Percentiles rank a stretch among this genome's conserved stretches.
Conservation (phyloP, 2,329 filamentous ascomycete species). For the Epichloe bromicola region DNA sequence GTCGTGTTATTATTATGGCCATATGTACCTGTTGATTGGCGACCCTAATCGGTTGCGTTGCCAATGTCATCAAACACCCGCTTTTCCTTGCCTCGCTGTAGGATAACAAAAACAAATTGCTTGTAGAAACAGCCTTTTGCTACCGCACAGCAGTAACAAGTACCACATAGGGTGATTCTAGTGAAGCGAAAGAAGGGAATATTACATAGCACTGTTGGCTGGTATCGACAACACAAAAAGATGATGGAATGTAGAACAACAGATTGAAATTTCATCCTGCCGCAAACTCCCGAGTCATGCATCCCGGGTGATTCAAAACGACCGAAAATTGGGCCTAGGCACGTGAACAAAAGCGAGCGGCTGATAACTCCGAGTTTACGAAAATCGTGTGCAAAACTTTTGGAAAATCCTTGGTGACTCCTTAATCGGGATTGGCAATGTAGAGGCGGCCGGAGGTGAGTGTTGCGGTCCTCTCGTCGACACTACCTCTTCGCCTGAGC, state of each 20-base stretch:
- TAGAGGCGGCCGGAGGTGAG: conserved; percentile 62
- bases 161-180: not conserved
- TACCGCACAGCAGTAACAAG: not conserved
- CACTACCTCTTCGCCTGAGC: conserved; percentile 62
- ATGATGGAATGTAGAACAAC: conserved; percentile 6
- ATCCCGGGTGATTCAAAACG: conserved; percentile 1
- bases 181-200: not conserved
- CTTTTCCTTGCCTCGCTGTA: conserved; percentile 1
- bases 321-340: not conserved
- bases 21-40: not conserved
- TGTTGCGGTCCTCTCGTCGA: conserved; percentile 70
- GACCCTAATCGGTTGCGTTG: not conserved
- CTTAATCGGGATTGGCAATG: conserved; percentile 70
- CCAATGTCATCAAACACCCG: not conserved
- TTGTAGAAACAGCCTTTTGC: not conserved
- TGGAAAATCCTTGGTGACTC: not conserved
- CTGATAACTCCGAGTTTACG: not conserved
- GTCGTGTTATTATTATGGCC: not conserved
- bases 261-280: conserved; percentile 8
- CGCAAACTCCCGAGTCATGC: conserved; percentile 10
- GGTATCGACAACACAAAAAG: conserved; percentile 11
- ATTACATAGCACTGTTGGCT: conserved; percentile 8
- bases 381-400: not conserved
- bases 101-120: not conserved
- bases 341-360: not conserved